A percentile compares a stretch with the other conserved stretches of the same genome.
Conservation (phyloP, 768 basidiomycete species). For the Lyophyllum atratum region DNA sequence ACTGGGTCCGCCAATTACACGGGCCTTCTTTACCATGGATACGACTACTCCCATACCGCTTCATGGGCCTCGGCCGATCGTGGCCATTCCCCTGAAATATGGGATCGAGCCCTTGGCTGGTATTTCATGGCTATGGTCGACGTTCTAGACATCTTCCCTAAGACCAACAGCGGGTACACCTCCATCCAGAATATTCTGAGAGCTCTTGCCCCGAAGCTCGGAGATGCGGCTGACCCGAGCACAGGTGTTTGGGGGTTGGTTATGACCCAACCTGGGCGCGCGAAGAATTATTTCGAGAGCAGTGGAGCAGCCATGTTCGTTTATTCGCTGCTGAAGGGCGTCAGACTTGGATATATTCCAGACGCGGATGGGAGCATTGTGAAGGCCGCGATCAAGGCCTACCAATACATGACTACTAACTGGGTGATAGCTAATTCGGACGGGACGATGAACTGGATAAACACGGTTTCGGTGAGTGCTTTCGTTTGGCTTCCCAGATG, state of each 20-base stretch:
- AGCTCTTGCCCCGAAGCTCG: constrained; percentile 35
- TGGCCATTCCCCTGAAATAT: constrained; percentile 49
- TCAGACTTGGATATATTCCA: constrained; percentile 36
- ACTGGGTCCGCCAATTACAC: constrained; percentile 11
- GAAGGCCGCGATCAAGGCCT: constrained; percentile 40
- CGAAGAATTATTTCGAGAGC: constrained; percentile 51
- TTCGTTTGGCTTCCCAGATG: background rate
- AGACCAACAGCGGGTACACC: constrained; percentile 15
- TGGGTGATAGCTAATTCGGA: constrained; percentile 11
- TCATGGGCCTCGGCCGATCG: constrained; percentile 47
- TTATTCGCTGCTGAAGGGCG: constrained; percentile 45
- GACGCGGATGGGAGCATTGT: constrained; percentile 22
- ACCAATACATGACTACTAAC: constrained; percentile 37
- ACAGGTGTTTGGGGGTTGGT: constrained; percentile 54
- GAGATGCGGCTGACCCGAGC: constrained; percentile 37
- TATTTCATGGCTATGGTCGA: constrained; percentile 52
- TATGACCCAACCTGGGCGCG: constrained; percentile 46
- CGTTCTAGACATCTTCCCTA: constrained; percentile 30
- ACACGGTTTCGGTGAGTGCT: constrained; percentile 13
- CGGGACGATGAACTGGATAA: constrained; percentile 16
- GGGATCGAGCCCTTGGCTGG: constrained; percentile 53
- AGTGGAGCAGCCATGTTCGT: constrained; percentile 48
- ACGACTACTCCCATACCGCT: constrained; percentile 44
- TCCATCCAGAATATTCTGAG: constrained; percentile 34
- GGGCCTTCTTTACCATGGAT: constrained; percentile 47